These are phyloP conservation scores for Rhodotorula kratochvilovae DNA, from an alignment of 768 basidiomycete genomes.

Conservation along the genomic window DNA sequence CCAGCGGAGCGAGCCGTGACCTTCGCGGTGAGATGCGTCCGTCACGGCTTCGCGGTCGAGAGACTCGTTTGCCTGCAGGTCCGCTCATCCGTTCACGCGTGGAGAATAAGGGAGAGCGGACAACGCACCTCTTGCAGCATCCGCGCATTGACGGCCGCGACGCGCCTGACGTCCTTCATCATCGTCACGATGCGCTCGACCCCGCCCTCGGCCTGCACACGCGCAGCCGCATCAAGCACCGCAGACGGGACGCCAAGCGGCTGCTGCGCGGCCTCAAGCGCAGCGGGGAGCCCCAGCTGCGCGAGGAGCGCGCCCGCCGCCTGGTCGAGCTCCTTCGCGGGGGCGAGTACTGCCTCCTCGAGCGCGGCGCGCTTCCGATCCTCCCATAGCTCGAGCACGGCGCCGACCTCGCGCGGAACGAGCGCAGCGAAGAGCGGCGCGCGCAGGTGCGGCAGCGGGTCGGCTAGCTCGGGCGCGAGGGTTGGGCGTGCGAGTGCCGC, in stretches of 20 bases:
- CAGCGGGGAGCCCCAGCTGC: slow-evolving; percentile 68
- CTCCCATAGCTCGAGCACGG: slow-evolving; percentile 74
- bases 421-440: slow-evolving; percentile 63
- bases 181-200: slow-evolving; percentile 64
- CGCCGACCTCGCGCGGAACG: slow-evolving; percentile 71
- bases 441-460: slow-evolving; percentile 34
- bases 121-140: slow-evolving; percentile 74
- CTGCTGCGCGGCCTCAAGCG: slow-evolving; percentile 77
- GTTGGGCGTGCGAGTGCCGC: slow-evolving; percentile 63
- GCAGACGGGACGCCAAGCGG: slow-evolving; percentile 85
- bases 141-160: slow-evolving; percentile 60
- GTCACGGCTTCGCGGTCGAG: slow-evolving; percentile 66
- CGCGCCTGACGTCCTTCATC: slow-evolving; percentile 65
- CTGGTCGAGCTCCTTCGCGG: slow-evolving; percentile 60
- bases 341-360: slow-evolving; percentile 50
- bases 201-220: slow-evolving; percentile 74
- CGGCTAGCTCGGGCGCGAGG: slow-evolving; percentile 51
- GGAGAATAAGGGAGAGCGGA: too few relatives aligned
- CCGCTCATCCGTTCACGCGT: neutral
- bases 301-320: slow-evolving; percentile 61
- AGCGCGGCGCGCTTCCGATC: slow-evolving; percentile 66
- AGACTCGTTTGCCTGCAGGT: slow-evolving; percentile 70
- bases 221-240: slow-evolving; percentile 74
- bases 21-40: slow-evolving; percentile 48
- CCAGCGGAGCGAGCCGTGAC: slow-evolving; percentile 44